Evolutionary conservation across 352 stramenopile species (phyloP).

Genomic region (Globisporangium heterothallicum): DNA sequence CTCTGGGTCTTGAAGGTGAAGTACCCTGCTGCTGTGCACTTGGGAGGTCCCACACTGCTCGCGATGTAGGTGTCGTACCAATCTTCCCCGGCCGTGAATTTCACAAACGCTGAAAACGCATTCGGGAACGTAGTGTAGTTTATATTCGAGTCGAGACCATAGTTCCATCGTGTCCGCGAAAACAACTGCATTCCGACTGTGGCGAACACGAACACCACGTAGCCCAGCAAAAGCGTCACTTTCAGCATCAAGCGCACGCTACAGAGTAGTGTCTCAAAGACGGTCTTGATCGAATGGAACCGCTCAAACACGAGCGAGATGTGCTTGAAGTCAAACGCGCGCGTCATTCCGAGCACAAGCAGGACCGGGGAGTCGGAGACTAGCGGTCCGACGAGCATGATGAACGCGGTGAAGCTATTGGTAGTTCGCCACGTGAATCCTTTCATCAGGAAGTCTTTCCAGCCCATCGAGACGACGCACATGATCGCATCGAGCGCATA

Average conservation of each 20-base stretch:
- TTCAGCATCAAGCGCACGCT: conserved; percentile 70
- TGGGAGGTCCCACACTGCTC: conserved; percentile 49
- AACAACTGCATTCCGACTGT: conserved; percentile 82
- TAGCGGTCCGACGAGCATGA: conserved; percentile 68
- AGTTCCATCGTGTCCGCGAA: conserved; percentile 71
- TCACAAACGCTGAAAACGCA: conserved; percentile 70
- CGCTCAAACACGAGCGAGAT: conserved; percentile 72
- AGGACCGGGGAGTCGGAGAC: conserved; percentile 56
- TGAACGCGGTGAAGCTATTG: conserved; percentile 67
- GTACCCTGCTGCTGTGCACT: conserved; percentile 45
- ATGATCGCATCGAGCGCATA: conserved; percentile 71
- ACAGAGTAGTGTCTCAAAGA: conserved; percentile 70
- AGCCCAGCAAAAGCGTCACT: conserved; percentile 73
- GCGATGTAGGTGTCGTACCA: conserved; percentile 79
- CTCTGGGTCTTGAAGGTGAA: conserved; percentile 15
- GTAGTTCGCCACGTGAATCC: conserved; percentile 75
- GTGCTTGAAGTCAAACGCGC: conserved; percentile 82
- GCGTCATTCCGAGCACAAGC: conserved; percentile 69
- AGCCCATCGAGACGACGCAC: conserved; percentile 65
- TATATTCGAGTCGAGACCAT: conserved; percentile 62
- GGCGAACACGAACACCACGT: conserved; percentile 78
- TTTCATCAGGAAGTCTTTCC: conserved; percentile 81
- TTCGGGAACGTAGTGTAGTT: conserved; percentile 77
- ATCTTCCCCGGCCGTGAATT: conserved; percentile 78
- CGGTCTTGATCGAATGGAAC: conserved; percentile 55